Evolutionary conservation across 768 basidiomycete species (phyloP), one percentile per base, ranked within the genome.

Genomic region (Rhizopogon roseolus): DNA sequence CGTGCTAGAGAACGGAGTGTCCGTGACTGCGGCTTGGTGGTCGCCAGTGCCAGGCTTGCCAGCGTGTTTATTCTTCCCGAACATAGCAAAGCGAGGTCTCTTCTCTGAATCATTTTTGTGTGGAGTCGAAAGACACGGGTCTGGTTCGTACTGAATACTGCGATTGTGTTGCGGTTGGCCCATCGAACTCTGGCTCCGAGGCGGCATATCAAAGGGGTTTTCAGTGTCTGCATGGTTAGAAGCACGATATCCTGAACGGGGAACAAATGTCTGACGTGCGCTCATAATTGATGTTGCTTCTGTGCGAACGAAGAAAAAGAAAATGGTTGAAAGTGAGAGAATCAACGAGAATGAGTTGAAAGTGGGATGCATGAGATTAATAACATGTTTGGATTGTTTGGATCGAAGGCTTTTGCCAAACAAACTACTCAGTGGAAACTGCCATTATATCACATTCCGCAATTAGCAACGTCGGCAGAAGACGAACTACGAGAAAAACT

Each of bases 171-270:
- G 46, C 13, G 46, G 19, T 2, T 48, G 46, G 14, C 46, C 46
- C n/a, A 48, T 7, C 14, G 46, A 36, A 48, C 14, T 32, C 34
- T 48, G 46, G 19, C 22, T 25, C 22, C 34, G 46, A 34, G 37
- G 46, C 46, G 46, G 22, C 34, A 36, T 36, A 48, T 48, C 22
- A 48, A 36, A 36, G 14, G 32, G 22, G 22, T 48, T 13, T 48
- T 48, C 46, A 10, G 46, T 16, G 9, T 25, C 46, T 36, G 34
- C 14, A 48, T 36, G 46, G 22, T 5, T 25, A 25, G 46, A 48
- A 48, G 46, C 46, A 48, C 46, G 46, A 48, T 19, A 48, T 36
- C 19, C 34, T 36, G 46, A 48, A 25, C 46, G 46, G 34, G 46
- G 46, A 48, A 48, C 34, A 36, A 48, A 48, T 5, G 46, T 36